phyloP scores from a whole-genome alignment of 2,329 filamentous ascomycete genomes.

The Pseudopithomyces maydicus region DNA sequence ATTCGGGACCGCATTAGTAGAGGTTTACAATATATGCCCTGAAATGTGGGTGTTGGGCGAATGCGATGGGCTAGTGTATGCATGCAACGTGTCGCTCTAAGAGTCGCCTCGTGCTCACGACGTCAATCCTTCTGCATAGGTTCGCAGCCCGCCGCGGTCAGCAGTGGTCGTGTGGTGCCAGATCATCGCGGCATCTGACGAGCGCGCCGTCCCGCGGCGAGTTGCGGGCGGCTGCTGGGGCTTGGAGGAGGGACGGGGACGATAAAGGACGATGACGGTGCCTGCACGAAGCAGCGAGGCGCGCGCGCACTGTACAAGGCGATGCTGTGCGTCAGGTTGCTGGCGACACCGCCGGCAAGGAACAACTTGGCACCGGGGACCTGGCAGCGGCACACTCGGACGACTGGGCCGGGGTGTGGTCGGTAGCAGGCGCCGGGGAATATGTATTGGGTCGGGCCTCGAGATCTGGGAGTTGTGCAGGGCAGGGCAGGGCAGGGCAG shows the following conservation, averaged over 20 bases:
- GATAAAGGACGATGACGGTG: slow-evolving; percentile 13
- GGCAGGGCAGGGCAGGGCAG: too few species aligned
- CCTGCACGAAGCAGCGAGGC: neutral
- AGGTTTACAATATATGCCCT: slow-evolving; percentile 43
- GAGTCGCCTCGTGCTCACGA: slow-evolving; percentile 39
- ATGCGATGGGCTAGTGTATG: slow-evolving; percentile 45
- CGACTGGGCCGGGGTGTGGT: neutral
- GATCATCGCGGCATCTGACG: slow-evolving; percentile 37
- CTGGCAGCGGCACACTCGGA: slow-evolving; percentile 1
- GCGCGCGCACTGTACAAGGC: slow-evolving; percentile 7
- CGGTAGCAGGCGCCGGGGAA: slow-evolving; percentile 3
- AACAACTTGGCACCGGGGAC: slow-evolving; percentile 9
- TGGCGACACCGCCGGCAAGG: slow-evolving; percentile 16
- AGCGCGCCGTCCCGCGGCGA: slow-evolving; percentile 40
- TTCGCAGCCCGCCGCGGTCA: slow-evolving; percentile 38
- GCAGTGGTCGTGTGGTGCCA: slow-evolving; percentile 40
- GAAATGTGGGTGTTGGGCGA: slow-evolving; percentile 45
- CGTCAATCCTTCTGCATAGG: slow-evolving; percentile 33
- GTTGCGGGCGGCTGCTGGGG: neutral
- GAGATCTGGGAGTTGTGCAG: neutral
- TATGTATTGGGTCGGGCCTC: neutral
- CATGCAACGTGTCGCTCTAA: slow-evolving; percentile 44
- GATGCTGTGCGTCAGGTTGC: slow-evolving; percentile 22
- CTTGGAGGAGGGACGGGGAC: neutral
- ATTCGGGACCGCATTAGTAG: slow-evolving; percentile 45